A percentile compares a stretch with the other conserved stretches of the same genome.
phyloP scores from a whole-genome alignment of 2,329 filamentous ascomycete species.

The Rugonectria rugulosa region DNA sequence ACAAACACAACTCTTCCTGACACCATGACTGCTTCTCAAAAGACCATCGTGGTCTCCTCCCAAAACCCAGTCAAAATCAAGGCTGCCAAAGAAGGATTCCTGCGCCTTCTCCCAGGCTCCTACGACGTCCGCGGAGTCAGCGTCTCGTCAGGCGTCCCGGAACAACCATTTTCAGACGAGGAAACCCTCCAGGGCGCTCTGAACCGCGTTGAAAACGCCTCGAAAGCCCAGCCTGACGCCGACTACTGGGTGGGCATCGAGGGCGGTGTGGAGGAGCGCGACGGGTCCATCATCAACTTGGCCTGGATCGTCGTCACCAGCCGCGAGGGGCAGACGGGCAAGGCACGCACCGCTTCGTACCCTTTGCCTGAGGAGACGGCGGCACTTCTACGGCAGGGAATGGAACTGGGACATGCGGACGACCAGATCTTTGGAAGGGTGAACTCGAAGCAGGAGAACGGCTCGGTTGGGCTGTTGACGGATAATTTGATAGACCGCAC shows the following conservation, averaged over 20 bases:
- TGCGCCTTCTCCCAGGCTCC: constrained; percentile 43
- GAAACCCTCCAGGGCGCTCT: constrained; percentile 49
- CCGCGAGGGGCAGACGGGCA: constrained; percentile 41
- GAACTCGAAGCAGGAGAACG: constrained; percentile 49
- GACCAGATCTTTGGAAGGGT: constrained; percentile 47
- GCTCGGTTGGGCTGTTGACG: constrained; percentile 51
- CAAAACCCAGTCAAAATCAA: constrained; percentile 44
- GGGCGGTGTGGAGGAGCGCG: constrained; percentile 47
- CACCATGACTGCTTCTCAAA: neutral
- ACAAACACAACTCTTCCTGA: neutral
- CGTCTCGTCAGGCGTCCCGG: constrained; percentile 48
- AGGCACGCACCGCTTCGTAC: constrained; percentile 48
- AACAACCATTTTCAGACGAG: constrained; percentile 49
- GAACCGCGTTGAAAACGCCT: constrained; percentile 47
- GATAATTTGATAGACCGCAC: constrained; percentile 46
- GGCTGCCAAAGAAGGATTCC: constrained; percentile 47
- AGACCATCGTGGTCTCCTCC: constrained; percentile 37
- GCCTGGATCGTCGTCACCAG: constrained; percentile 49
- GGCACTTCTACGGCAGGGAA: constrained; percentile 44
- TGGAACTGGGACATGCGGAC: constrained; percentile 51
- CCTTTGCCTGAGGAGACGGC: constrained; percentile 49
- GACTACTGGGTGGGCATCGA: constrained; percentile 53
- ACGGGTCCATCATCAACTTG: constrained; percentile 44
- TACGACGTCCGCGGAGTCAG: constrained; percentile 40
- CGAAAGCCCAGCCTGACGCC: constrained; percentile 39